Evolutionary conservation across 2,329 filamentous ascomycete genomes (phyloP), one percentile per base, ranked within the genome.

Genomic region (Colletotrichum cordylinicola): DNA sequence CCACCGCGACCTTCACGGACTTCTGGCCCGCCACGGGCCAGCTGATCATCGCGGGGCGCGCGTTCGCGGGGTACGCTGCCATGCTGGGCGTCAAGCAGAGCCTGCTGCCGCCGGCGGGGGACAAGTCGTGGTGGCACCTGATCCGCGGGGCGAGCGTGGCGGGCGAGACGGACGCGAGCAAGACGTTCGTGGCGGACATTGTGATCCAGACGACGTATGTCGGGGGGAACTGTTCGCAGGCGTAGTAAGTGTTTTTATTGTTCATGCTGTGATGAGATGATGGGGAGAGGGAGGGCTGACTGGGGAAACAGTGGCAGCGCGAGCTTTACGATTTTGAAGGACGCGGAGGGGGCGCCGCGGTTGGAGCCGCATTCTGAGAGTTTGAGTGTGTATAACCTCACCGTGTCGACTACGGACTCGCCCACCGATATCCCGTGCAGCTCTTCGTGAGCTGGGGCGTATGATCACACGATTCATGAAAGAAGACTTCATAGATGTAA

Each of bases 91-190:
- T 75, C 4, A 75, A 75, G 39, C 70, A 75, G 43, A 48, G 39
- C 21, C 64, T 75, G 21, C 70, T 75, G 10, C 73, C 73, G 56
- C 70, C 33, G 12, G 29, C 4, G 10, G 70, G 70, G 3, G 15
- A 75, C 12, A 75, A 65, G 64, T 37, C 58, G 29, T 68, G 70
- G 73, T 73, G 70, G 70, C 56, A 75, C 21, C 43, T 75, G n/a
- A 60, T 75, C 70, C 70, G 73, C n/a, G 56, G 43, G n/a, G 73
- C 70, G 8, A 27, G 69, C 9, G 70, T 75, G 13, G 58, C 21
- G 4, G 70, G 27, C n/a, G 70, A 75, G 33, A 37, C 64, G 24
- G 21, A 21, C 9, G 27, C 8, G 24, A 37, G 39, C 15, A 75
- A 73, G 70, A 73, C 73, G 13, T 75, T 68, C 3, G 70, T 68